phyloP scores from a whole-genome alignment of 805 yeast species.

The Candida chilensis region DNA sequence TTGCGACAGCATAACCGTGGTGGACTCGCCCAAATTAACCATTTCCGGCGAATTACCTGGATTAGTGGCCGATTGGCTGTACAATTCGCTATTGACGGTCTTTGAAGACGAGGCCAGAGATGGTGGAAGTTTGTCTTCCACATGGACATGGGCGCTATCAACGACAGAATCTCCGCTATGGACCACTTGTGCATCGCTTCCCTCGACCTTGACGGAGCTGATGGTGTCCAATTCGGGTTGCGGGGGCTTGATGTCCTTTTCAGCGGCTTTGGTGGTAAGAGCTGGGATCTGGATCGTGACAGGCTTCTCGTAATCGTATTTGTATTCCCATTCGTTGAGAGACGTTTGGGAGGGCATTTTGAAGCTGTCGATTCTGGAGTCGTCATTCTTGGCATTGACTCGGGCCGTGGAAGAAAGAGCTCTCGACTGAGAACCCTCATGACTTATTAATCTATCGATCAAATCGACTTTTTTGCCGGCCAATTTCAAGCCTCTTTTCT shows the following conservation, averaged over 20 bases:
- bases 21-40: conserved; percentile 21
- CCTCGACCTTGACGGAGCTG: conserved; percentile 31
- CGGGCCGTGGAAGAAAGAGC: neutral
- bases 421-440: conserved; percentile 2
- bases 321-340: conserved; percentile 40
- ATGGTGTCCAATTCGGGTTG: conserved; percentile 27
- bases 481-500: conserved; percentile 47
- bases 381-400: conserved; percentile 39
- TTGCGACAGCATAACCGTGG: conserved; percentile 21
- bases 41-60: conserved; percentile 28
- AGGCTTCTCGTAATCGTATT: conserved; percentile 36
- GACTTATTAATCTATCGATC: conserved; percentile 21
- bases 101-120: conserved; percentile 13
- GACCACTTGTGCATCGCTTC: conserved; percentile 26
- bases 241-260: conserved; percentile 23
- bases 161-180: conserved; percentile 33
- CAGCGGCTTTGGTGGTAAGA: conserved; percentile 38
- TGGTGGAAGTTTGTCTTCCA: conserved; percentile 19
- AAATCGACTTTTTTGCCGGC: conserved; percentile 56
- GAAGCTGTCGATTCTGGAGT: conserved; percentile 49
- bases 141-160: conserved; percentile 24
- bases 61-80: conserved; percentile 28
- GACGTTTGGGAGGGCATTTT: conserved; percentile 38
- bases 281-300: conserved; percentile 32
- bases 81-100: conserved; percentile 27